Evolutionary conservation across 2,329 filamentous ascomycete genomes (phyloP).

Genomic region (Apiospora aurea): DNA sequence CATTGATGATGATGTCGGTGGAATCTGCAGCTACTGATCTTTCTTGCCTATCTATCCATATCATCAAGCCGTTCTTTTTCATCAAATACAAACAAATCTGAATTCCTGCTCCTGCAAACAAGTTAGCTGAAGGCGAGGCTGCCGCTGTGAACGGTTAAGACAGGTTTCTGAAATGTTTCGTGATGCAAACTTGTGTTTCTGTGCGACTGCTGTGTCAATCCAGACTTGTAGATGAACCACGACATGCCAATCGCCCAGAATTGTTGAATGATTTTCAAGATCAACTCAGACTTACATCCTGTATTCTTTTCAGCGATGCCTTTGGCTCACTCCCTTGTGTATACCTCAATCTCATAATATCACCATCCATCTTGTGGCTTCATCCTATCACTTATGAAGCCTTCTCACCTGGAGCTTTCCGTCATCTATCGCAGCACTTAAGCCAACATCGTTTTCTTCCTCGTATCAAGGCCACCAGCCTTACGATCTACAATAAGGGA

Average conservation of each 20-base stretch:
- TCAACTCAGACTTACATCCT: too few relatives aligned
- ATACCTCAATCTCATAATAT: neutral
- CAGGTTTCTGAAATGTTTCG: neutral
- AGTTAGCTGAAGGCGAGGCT: neutral
- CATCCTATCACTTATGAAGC: neutral
- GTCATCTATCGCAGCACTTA: too few relatives aligned
- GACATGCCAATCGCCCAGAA: neutral
- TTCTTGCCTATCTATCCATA: neutral
- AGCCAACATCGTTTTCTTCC: too few relatives aligned
- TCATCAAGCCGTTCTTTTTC: neutral
- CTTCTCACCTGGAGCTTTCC: neutral
- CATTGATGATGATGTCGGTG: conserved; percentile 81
- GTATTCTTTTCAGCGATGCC: neutral
- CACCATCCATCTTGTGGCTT: neutral
- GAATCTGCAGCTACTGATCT: conserved; percentile 61
- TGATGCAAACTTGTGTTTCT: neutral
- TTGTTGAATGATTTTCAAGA: neutral
- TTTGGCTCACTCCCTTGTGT: neutral
- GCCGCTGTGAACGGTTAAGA: neutral
- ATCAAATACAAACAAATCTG: neutral
- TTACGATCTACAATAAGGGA: too few relatives aligned
- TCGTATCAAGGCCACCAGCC: too few relatives aligned
- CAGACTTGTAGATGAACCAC: neutral
- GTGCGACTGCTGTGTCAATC: neutral
- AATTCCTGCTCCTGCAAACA: neutral